Conservation (phyloP, 805 yeast species). For the Teunomyces atbi region DNA sequence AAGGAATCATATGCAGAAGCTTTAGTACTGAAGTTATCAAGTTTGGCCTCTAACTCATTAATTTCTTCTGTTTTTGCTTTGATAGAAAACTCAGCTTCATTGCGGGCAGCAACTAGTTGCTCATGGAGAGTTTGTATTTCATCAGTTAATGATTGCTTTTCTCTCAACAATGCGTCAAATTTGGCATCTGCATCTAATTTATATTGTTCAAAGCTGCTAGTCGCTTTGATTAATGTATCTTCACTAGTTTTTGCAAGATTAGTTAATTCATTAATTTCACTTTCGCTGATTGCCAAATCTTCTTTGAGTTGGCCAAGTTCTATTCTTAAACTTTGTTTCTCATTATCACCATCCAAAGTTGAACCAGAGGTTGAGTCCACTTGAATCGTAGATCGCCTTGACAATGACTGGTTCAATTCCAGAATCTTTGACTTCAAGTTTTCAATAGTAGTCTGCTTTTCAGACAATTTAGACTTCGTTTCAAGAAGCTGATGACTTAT, state of each 20-base stretch:
- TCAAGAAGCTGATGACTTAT: slow-evolving; percentile 45
- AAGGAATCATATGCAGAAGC: slow-evolving; percentile 34
- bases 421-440: slow-evolving; percentile 37
- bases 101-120: slow-evolving; percentile 10
- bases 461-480: slow-evolving; percentile 40
- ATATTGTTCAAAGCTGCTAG: slow-evolving; percentile 49
- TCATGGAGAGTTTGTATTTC: slow-evolving; percentile 11
- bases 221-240: slow-evolving; percentile 55
- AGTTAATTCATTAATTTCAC: slow-evolving; percentile 60
- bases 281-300: slow-evolving; percentile 56
- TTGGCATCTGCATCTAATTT: slow-evolving; percentile 25
- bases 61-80: slow-evolving; percentile 22
- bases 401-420: slow-evolving; percentile 9
- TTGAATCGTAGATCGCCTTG: slow-evolving; percentile 5
- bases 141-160: slow-evolving; percentile 20
- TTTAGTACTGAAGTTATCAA: slow-evolving; percentile 23
- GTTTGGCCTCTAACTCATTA: slow-evolving; percentile 23
- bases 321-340: slow-evolving; percentile 12
- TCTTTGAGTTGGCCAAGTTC: slow-evolving; percentile 48
- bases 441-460: slow-evolving; percentile 40
- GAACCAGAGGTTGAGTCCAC: not conserved
- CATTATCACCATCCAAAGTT: slow-evolving; percentile 6
- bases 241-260: slow-evolving; percentile 67
- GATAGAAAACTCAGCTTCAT: slow-evolving; percentile 18
- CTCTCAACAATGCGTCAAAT: slow-evolving; percentile 18